Percentiles rank a stretch among this genome's conserved stretches.
phyloP scores from a whole-genome alignment of 2,329 filamentous ascomycete species.

The Sarocladium brachiariae region DNA sequence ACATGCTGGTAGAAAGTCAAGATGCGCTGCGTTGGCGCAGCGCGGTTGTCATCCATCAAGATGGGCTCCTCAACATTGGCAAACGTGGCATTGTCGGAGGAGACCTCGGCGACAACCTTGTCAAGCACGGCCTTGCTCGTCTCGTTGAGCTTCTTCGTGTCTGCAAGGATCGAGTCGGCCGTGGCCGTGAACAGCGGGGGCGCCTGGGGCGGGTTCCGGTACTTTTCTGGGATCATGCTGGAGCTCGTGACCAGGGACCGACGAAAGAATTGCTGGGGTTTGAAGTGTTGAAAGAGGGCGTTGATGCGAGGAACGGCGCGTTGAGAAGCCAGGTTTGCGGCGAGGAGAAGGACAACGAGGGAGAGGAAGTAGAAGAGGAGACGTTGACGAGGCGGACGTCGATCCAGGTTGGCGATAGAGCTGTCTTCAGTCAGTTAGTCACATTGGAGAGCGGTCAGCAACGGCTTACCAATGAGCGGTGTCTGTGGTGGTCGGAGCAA shows the following conservation, averaged over 20 bases:
- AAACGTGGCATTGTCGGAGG: slow-evolving; percentile 45
- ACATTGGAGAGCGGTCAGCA: background rate
- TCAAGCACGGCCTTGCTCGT: slow-evolving; percentile 58
- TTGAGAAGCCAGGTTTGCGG: slow-evolving; percentile 61
- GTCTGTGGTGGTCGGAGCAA: background rate
- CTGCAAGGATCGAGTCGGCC: slow-evolving; percentile 58
- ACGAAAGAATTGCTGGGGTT: slow-evolving; percentile 24
- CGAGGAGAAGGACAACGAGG: slow-evolving; percentile 49
- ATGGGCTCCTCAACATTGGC: slow-evolving; percentile 57
- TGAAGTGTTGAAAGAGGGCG: slow-evolving; percentile 50
- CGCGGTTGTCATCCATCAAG: slow-evolving; percentile 63
- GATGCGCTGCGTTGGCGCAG: slow-evolving; percentile 54
- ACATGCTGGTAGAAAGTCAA: slow-evolving; percentile 77
- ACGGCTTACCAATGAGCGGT: background rate
- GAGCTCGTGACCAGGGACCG: slow-evolving; percentile 37
- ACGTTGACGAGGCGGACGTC: slow-evolving; percentile 19
- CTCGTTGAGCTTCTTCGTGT: slow-evolving; percentile 61
- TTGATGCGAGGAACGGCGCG: slow-evolving; percentile 52
- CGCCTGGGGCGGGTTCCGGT: slow-evolving; percentile 67
- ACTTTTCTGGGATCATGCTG: slow-evolving; percentile 60
- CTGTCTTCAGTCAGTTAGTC: background rate
- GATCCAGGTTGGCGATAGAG: slow-evolving; percentile 4
- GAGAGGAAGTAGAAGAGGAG: slow-evolving; percentile 37
- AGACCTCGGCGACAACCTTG: slow-evolving; percentile 56
- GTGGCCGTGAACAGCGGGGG: slow-evolving; percentile 74